Base-by-base conservation (phyloP, 2,329 filamentous ascomycete species). In the Rutstroemia sp. region DNA sequence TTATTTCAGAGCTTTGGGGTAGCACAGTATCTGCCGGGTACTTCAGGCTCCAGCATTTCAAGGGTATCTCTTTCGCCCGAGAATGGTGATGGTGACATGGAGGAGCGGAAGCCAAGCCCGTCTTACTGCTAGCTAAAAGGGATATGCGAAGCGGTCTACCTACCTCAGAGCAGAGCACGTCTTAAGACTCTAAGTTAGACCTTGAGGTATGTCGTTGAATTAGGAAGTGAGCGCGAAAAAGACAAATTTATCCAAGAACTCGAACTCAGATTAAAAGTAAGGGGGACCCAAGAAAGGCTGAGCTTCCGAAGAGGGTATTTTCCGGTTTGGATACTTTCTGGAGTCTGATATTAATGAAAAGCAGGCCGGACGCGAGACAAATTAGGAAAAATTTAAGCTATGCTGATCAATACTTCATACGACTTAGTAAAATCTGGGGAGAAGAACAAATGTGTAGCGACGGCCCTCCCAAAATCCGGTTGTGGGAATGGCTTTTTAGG, bases 301-400 rank as follows among this genome's bases (percentile, higher is more conserved):
- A 23, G 23, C 23, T 23, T 23, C 23, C 23, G 23, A 34, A 34
- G 30, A 34, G 30, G 30, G 30, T 34, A 7, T 47, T 47, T 19
- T 34, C 30, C 30, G 30, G 2, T 5, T 23, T 25, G 19, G 45
- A 23, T 47, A 34, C 4, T 4, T 34, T 34, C 30, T 34, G 9
- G 9, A 4, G 30, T 34, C 30, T 34, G 30, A 34, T 34, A 34
- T 34, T 34, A 34, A 34, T 34, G 30, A 34, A 34, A 34, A 34
- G 45, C 19, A 27, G 14, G 14, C 45, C 1, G 19, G 25, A 47
- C 19, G n/a, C 27, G 25, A 12, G 19, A 23, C 45, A 21, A 25
- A 27, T 30, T 14, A 39, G 27, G 53, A 55, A 54, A 51, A 45
- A 61, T 58, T 61, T 63, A 63, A 63, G 61, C 59, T 61, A 60